Evolutionary conservation across 768 basidiomycete species (phyloP).

Genomic region (Xerocomus brunneocitrinus): DNA sequence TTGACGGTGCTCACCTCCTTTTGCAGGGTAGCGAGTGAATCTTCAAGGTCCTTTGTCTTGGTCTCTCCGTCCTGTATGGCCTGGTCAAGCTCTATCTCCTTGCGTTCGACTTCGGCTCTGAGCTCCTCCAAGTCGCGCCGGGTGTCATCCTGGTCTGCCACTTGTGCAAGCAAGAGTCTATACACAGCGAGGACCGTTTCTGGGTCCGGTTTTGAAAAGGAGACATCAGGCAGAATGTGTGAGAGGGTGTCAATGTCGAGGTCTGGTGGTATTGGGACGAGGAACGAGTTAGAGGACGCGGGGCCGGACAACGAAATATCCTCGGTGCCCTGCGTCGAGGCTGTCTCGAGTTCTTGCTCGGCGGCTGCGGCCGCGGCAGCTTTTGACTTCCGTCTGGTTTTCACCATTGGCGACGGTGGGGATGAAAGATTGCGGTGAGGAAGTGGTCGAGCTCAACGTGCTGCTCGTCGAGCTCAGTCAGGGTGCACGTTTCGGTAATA

Average conservation of each 20-base stretch:
- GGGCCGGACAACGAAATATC: slow-evolving; percentile 26
- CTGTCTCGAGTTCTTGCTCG: slow-evolving; percentile 32
- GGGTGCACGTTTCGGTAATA: slow-evolving; percentile 12
- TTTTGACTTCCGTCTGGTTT: slow-evolving; percentile 62
- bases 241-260: slow-evolving; percentile 59
- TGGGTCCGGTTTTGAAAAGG: slow-evolving; percentile 51
- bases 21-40: slow-evolving; percentile 45
- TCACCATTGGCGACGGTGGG: slow-evolving; percentile 30
- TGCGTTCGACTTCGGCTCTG: slow-evolving; percentile 61
- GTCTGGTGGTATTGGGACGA: slow-evolving; percentile 58
- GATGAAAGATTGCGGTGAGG: not conserved
- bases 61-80: slow-evolving; percentile 75
- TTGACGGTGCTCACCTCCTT: slow-evolving; percentile 54
- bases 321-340: slow-evolving; percentile 33
- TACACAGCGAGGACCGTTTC: slow-evolving; percentile 63
- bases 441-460: slow-evolving; percentile 31
- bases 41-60: slow-evolving; percentile 52
- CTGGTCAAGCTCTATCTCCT: slow-evolving; percentile 82
- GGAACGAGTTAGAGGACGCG: slow-evolving; percentile 17
- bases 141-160: slow-evolving; percentile 48
- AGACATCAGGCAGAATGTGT: slow-evolving; percentile 55
- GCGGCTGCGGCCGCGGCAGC: slow-evolving; percentile 37
- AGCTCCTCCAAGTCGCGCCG: slow-evolving; percentile 67
- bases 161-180: slow-evolving; percentile 54
- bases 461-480: slow-evolving; percentile 32